Evolutionary conservation across 164 flowering plant species (phyloP).

Genomic region (Chimonanthus salicifolius): DNA sequence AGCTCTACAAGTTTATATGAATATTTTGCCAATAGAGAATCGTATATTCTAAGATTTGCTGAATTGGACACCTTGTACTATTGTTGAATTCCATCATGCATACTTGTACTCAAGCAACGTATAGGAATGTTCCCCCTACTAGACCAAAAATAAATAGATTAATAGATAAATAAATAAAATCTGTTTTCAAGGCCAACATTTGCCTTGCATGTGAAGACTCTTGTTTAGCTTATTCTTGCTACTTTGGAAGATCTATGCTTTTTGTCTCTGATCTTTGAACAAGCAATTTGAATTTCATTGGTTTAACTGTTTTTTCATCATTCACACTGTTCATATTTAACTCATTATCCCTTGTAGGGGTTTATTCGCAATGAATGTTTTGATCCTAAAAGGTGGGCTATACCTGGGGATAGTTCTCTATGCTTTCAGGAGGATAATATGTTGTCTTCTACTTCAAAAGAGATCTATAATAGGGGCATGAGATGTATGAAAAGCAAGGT

Average conservation of each 20-base stretch:
- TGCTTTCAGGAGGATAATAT: constrained; percentile 25
- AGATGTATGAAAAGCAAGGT: constrained; percentile 46
- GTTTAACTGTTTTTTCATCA: neutral
- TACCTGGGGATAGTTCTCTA: constrained; percentile 43
- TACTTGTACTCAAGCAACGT: too few relatives aligned
- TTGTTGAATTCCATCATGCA: too few relatives aligned
- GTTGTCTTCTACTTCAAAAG: constrained; percentile 21
- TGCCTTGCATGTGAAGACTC: too few relatives aligned
- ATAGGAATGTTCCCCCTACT: too few relatives aligned
- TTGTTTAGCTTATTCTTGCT: neutral
- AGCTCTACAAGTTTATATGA: too few relatives aligned
- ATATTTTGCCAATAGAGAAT: too few relatives aligned
- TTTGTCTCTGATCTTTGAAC: neutral
- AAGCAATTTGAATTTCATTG: neutral
- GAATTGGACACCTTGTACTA: too few relatives aligned
- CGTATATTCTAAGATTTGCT: too few relatives aligned
- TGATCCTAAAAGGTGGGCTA: constrained; percentile 57
- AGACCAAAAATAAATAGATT: too few relatives aligned
- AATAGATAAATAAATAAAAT: too few relatives aligned
- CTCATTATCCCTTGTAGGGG: constrained; percentile 37
- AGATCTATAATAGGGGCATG: constrained; percentile 30
- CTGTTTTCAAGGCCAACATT: too few relatives aligned
- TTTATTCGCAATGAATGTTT: constrained; percentile 60
- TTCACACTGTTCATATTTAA: neutral
- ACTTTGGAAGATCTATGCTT: neutral